A percentile compares a stretch with the other conserved stretches of the same genome.
Conservation (phyloP, 306 rosid species). For the Malus sylvestris region DNA sequence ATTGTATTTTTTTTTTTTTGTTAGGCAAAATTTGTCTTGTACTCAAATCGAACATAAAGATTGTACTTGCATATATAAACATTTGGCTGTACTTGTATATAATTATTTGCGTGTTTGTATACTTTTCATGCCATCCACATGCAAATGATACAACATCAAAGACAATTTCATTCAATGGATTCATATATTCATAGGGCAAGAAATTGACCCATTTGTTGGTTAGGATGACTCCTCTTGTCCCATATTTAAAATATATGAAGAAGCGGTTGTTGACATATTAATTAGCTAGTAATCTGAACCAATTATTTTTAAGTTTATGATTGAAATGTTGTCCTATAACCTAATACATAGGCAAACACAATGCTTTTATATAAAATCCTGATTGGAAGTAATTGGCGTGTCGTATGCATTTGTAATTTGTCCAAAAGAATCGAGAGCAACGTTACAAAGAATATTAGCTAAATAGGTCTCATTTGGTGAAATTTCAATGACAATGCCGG, state of each 20-base stretch:
- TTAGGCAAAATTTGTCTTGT: slow-evolving; percentile 1
- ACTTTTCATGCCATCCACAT: background rate
- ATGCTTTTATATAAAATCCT: background rate
- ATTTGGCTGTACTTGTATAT: background rate
- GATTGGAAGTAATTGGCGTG: slow-evolving; percentile 18
- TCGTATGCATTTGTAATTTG: slow-evolving; percentile 36
- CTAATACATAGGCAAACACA: background rate
- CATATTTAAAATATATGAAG: background rate
- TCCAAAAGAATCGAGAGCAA: slow-evolving; percentile 4
- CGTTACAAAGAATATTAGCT: background rate
- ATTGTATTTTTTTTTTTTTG: background rate
- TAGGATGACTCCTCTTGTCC: slow-evolving; percentile 10
- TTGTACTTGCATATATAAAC: background rate
- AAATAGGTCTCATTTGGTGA: slow-evolving; percentile 20
- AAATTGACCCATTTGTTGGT: slow-evolving; percentile 11
- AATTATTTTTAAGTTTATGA: background rate
- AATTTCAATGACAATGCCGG: slow-evolving; percentile 26
- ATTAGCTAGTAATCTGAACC: background rate
- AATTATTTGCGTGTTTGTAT: slow-evolving; percentile 5
- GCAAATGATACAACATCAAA: slow-evolving; percentile 5
- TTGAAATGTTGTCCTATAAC: too few species aligned
- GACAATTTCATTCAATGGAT: slow-evolving; percentile 22
- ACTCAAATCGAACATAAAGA: background rate
- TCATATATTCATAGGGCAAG: slow-evolving; percentile 8
- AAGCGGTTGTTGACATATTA: accelerated